Base-by-base conservation (phyloP, 2,329 filamentous ascomycete genomes). In the Aspergillus neoniger region DNA sequence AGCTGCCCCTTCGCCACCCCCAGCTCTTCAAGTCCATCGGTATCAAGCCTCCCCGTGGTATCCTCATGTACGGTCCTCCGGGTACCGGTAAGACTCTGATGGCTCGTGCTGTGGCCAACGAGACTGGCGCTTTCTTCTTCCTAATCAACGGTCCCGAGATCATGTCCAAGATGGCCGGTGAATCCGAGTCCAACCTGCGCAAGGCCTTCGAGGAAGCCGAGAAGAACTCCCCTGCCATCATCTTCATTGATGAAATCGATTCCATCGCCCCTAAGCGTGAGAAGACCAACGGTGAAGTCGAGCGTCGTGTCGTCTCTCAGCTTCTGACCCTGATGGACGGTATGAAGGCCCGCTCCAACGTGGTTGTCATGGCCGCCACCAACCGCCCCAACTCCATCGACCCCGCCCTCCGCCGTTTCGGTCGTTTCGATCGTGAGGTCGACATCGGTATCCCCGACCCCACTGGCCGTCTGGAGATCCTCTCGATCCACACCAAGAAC, bases 161-260 rank as follows among this genome's bases (percentile, higher is more conserved):
- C 83, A 98, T 99, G 95, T 97, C 94, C 61, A 98, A 98, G 87
- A 98, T 98, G 95, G 95, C 95, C 62, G 95, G 95, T 86, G 95
- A 99, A 81, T 98, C 95, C 61, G 95, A 98, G 80, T 98, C 94
- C 62, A 98, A 98, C 79, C 81, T 99, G 69, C 90, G 95, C 72
- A 98, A 98, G 82, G 95, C 95, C n/a, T 99, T 99, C 72, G 95
- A 98, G 79, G 95, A 98, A 83, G 95, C 95, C 47, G 94, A 98
- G 84, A 98, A 98, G 88, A 98, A 98, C 83, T 96, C 94, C 0
- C 95, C 95, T 14, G 93, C 95, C 60, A 98, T 99, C 77, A 98
- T 99, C 81, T 99, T 98, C 84, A 98, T 99, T 69, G 95, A 99
- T 75, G 95, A 99, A 77, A 98, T 99, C 79, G 95, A 99, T 75